A percentile compares a stretch with the other conserved stretches of the same genome.
phyloP scores from a whole-genome alignment of 2,329 filamentous ascomycete genomes.

The Monosporascus cannonballus region DNA sequence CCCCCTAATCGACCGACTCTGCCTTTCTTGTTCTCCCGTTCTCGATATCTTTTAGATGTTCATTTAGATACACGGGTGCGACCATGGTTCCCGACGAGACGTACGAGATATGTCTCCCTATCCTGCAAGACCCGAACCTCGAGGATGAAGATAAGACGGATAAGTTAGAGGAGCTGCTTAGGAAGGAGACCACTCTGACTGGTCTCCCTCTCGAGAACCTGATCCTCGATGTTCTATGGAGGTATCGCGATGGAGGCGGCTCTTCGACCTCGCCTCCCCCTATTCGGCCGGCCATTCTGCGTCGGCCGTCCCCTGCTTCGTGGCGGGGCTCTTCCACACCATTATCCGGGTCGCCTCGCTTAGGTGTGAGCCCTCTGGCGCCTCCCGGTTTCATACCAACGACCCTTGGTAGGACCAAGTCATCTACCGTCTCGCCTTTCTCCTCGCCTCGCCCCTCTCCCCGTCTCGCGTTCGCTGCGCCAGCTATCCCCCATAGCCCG shows the following conservation, averaged over 20 bases:
- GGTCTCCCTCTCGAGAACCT: constrained; percentile 81
- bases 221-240: constrained; percentile 85
- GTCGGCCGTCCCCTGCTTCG: constrained; percentile 84
- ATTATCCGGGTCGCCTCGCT: constrained; percentile 72
- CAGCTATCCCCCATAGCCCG: constrained; percentile 87
- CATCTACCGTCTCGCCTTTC: constrained; percentile 80
- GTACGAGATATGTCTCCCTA: constrained; percentile 84
- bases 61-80: constrained; percentile 19
- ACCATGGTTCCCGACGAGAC: constrained; percentile 88
- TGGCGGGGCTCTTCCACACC: constrained; percentile 85
- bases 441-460: constrained; percentile 91
- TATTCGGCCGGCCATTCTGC: constrained; percentile 81
- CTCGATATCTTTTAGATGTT: constrained; percentile 2
- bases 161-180: constrained; percentile 78
- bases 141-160: constrained; percentile 97
- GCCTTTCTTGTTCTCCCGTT: constrained; percentile 6
- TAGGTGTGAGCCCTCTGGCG: constrained; percentile 75
- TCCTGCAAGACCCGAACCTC: constrained; percentile 74
- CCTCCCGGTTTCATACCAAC: constrained; percentile 79
- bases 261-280: constrained; percentile 70
- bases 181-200: constrained; percentile 67
- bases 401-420: constrained; percentile 70
- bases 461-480: constrained; percentile 81
- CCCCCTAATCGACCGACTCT: neutral
- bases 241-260: constrained; percentile 64